Conservation (phyloP, 139 green algal species). For the Chlorella vulgaris region DNA sequence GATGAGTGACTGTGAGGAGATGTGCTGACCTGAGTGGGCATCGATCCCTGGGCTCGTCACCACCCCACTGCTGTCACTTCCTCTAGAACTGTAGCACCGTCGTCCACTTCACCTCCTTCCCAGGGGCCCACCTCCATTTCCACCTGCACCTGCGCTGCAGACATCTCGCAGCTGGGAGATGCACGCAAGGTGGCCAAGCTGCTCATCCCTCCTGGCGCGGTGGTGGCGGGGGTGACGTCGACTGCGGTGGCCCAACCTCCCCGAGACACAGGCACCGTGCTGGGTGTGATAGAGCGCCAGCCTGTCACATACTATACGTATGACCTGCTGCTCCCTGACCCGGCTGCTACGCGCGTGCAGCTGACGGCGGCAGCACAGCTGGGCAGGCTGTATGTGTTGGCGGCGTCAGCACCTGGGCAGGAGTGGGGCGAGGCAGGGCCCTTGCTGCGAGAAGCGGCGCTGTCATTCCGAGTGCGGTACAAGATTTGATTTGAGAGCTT, state of each 20-base stretch:
- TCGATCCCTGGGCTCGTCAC: no score
- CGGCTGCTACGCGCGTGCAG: background rate
- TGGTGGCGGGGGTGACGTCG: background rate
- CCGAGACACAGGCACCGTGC: conserved; percentile 33
- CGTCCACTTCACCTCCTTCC: background rate
- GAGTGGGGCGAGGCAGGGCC: conserved; percentile 12
- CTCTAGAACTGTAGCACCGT: no score
- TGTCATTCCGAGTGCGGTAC: background rate
- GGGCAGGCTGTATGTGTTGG: conserved; percentile 37
- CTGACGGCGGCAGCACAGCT: conserved; percentile 34
- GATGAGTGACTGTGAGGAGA: no score
- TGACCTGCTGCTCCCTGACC: conserved; percentile 11
- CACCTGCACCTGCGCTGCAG: background rate
- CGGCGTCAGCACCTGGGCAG: background rate
- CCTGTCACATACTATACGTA: conserved; percentile 44
- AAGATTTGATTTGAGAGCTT: background rate
- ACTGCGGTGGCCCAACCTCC: conserved; percentile 20
- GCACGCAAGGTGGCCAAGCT: conserved; percentile 31
- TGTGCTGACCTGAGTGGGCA: no score
- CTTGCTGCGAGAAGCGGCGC: background rate
- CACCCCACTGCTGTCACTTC: no score
- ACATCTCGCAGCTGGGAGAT: conserved; percentile 44
- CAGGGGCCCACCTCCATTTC: background rate
- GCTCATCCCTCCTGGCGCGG: conserved; percentile 35
- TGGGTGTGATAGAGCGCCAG: conserved; percentile 43